These are phyloP conservation scores for Nemania bipapillata DNA, from an alignment of 2,329 filamentous ascomycete species.

Conservation along the genomic window DNA sequence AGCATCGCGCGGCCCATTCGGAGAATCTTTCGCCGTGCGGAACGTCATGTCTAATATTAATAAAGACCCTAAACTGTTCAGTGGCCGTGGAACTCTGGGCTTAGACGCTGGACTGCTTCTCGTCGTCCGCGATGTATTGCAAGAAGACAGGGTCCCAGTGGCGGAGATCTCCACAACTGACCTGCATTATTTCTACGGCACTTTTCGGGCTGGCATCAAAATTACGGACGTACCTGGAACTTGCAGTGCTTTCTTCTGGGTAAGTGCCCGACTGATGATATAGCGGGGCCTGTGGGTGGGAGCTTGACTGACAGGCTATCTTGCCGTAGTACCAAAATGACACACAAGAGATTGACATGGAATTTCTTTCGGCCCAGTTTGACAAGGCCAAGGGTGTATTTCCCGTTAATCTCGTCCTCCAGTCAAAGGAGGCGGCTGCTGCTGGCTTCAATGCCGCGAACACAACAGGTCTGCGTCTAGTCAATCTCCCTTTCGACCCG, in stretches of 20 bases:
- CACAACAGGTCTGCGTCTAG: conserved; percentile 68
- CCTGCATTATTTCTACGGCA: conserved; percentile 74
- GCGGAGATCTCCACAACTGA: conserved; percentile 72
- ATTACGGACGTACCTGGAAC: conserved; percentile 71
- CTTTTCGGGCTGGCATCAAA: conserved; percentile 74
- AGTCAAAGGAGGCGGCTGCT: conserved; percentile 68
- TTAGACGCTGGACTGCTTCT: conserved; percentile 66
- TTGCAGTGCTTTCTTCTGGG: conserved; percentile 84
- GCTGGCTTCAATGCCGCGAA: conserved; percentile 71
- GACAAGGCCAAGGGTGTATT: conserved; percentile 61
- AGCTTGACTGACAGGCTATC: conserved; percentile 11
- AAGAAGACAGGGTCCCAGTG: conserved; percentile 66
- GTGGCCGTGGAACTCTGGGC: conserved; percentile 57
- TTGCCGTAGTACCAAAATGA: conserved; percentile 75
- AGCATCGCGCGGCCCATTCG: conserved; percentile 70
- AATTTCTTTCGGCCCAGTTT: conserved; percentile 77
- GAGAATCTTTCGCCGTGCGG: conserved; percentile 67
- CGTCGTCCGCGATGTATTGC: conserved; percentile 60
- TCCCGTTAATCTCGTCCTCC: conserved; percentile 78
- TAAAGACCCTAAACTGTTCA: conserved; percentile 55
- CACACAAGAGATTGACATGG: conserved; percentile 83
- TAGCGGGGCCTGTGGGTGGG: neutral
- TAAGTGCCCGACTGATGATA: conserved; percentile 51
- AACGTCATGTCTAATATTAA: conserved; percentile 69
- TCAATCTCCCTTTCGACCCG: conserved; percentile 73